Base-by-base conservation (phyloP, 305 asterid genomes). In the Fraxinus ornus region DNA sequence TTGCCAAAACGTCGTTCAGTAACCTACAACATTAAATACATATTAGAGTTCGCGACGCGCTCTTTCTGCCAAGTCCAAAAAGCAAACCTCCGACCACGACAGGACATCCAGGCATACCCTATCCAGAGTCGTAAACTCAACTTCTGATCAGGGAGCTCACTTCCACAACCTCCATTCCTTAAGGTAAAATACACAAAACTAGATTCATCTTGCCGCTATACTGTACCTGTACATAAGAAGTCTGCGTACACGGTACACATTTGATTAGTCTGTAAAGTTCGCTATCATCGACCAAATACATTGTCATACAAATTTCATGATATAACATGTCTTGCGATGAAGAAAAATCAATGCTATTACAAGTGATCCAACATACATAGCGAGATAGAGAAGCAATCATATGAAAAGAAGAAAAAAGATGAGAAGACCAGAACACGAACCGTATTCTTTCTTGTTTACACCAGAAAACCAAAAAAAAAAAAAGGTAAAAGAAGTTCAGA, bases 11-110 rank as follows among this genome's bases (percentile, higher is more conserved):
- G 44, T 76, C 26, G 26, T 62, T 36, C 28, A 39, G 83, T 64
- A 55, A 62, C 77, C 78, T 79, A 71, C 76, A 83, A 64, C 70
- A 83, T 39, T 80, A 37, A 81, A 49, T 41, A 36, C 66, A 57
- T 52, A 52, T 83, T 81, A 81, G 72, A 22, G 74, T 22, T 75
- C 26, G 68, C 32, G 78, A 44, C 24, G 35, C 75, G 28, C 82
- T 81, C 76, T 79, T 30, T 72, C 81, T 39, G 47, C 47, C 47
- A 2, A 39, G 47, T 39, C 47, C 47, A 39, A 39, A 39, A 39
- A 8, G 47, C 47, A 9, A 39, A 39, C 47, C 47, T 39, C 8
- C 47, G 47, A 39, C 47, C 47, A 39, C 47, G 9, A 39, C 47
- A 39, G 47, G 47, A 39, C 47, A 13, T 37, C 2, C 44, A 37